These are phyloP conservation scores for Calocybe gangraenosa DNA, from an alignment of 768 basidiomycete genomes.

Conservation along the genomic window DNA sequence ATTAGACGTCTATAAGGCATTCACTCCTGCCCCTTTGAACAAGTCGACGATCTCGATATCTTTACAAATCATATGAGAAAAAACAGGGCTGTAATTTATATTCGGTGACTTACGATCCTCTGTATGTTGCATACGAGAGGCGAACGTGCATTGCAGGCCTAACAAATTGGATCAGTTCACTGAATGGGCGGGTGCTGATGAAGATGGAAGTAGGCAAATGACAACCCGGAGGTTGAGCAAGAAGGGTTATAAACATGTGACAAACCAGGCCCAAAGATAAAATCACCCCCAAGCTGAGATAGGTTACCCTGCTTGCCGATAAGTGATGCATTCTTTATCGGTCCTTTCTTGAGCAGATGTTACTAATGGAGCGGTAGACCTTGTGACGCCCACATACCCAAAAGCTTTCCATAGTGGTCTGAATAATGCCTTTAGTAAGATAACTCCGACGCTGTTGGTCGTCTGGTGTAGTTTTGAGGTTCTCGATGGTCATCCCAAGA, in stretches of 20 bases:
- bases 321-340: conserved; percentile 37
- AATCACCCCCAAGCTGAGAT: conserved; percentile 63
- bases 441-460: conserved; percentile 45
- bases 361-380: too few relatives aligned
- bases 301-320: conserved; percentile 62
- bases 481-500: conserved; percentile 59
- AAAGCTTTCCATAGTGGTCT: conserved; percentile 34
- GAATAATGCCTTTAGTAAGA: conserved; percentile 26
- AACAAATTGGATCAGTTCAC: neutral
- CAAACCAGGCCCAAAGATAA: conserved; percentile 55
- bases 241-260: neutral
- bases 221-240: neutral
- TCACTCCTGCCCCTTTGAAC: neutral
- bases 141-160: conserved; percentile 47
- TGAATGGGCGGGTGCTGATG: neutral
- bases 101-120: conserved; percentile 47
- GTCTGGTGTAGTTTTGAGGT: conserved; percentile 37
- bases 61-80: neutral
- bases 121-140: conserved; percentile 56
- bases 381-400: conserved; percentile 46
- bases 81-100: neutral
- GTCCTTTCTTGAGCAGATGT: conserved; percentile 35
- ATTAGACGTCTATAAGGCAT: neutral
- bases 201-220: neutral
- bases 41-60: neutral